A percentile compares a stretch with the other conserved stretches of the same genome.
These are phyloP conservation scores for Magnolia sinica DNA, from an alignment of 164 flowering plant genomes.

Conservation along the genomic window DNA sequence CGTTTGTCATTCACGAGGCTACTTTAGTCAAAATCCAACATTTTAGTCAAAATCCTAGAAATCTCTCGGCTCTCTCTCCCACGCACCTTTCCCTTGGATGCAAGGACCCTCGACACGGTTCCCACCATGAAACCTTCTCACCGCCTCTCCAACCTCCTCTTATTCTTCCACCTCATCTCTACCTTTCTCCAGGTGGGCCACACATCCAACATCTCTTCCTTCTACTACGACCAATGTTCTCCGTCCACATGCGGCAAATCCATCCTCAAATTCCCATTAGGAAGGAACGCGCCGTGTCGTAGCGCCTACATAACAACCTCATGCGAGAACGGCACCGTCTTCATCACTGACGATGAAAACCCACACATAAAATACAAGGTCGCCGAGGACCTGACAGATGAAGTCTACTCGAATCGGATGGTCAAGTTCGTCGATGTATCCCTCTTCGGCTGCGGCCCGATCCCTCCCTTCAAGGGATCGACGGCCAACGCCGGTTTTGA, in stretches of 20 bases:
- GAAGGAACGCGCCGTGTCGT: neutral
- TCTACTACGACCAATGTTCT: neutral
- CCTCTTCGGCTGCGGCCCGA: slow-evolving; percentile 1
- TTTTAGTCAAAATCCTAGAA: too few species aligned
- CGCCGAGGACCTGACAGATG: neutral
- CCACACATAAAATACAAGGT: neutral
- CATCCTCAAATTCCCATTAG: slow-evolving; percentile 4
- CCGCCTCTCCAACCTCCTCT: too few species aligned
- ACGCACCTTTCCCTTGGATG: too few species aligned
- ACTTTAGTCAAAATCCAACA: too few species aligned
- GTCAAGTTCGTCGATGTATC: slow-evolving; percentile 1
- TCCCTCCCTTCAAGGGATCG: neutral
- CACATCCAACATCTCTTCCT: neutral
- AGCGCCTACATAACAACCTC: neutral
- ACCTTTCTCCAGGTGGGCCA: too few species aligned
- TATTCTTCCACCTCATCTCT: too few species aligned
- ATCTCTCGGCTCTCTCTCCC: too few species aligned
- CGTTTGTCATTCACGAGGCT: too few species aligned
- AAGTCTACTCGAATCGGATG: neutral
- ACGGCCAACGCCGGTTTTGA: neutral
- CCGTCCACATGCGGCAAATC: slow-evolving; percentile 7
- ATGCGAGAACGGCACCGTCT: slow-evolving; percentile 7
- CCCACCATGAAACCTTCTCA: too few species aligned
- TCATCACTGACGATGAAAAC: neutral
- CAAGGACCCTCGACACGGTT: too few species aligned